These are phyloP conservation scores for Closterium sp. DNA, from an alignment of 139 green algal genomes.

Conservation along the genomic window DNA sequence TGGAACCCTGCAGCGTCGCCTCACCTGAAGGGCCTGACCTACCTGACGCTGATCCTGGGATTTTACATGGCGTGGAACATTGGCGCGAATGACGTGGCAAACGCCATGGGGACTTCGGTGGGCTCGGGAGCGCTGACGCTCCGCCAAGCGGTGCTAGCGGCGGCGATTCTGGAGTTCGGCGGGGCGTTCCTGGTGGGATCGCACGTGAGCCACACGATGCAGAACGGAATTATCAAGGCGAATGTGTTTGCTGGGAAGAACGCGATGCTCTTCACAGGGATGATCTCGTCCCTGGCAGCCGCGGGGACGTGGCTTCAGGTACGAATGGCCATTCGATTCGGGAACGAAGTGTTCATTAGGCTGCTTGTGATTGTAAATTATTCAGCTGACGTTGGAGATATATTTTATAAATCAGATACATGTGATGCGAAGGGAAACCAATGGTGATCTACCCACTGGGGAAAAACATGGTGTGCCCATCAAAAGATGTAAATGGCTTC, in stretches of 20 bases:
- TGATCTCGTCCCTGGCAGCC: constrained; percentile 27
- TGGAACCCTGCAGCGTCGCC: neutral
- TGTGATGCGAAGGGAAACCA: neutral
- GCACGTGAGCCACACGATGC: constrained; percentile 44
- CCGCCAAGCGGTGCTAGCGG: constrained; percentile 26
- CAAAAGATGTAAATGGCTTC: too few relatives aligned
- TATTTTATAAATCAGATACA: too few relatives aligned
- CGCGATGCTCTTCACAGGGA: constrained; percentile 28
- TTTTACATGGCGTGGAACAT: constrained; percentile 51
- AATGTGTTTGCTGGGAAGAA: constrained; percentile 3
- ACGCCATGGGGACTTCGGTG: constrained; percentile 47
- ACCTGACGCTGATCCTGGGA: constrained; percentile 29
- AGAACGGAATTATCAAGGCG: constrained; percentile 27
- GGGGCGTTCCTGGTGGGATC: constrained; percentile 47
- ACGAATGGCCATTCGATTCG: neutral
- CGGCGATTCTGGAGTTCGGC: constrained; percentile 37
- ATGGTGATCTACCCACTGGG: neutral
- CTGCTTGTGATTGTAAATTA: neutral
- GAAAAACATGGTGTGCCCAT: neutral
- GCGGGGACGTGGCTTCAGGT: constrained; percentile 38
- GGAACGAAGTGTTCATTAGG: too few relatives aligned
- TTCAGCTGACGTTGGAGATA: neutral
- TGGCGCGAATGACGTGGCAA: constrained; percentile 48
- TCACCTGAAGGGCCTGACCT: neutral
- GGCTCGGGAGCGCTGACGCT: constrained; percentile 41